Evolutionary conservation across 768 basidiomycete genomes (phyloP), one percentile per base, ranked within the genome.

Genomic region (Tricholoma saponaceum): DNA sequence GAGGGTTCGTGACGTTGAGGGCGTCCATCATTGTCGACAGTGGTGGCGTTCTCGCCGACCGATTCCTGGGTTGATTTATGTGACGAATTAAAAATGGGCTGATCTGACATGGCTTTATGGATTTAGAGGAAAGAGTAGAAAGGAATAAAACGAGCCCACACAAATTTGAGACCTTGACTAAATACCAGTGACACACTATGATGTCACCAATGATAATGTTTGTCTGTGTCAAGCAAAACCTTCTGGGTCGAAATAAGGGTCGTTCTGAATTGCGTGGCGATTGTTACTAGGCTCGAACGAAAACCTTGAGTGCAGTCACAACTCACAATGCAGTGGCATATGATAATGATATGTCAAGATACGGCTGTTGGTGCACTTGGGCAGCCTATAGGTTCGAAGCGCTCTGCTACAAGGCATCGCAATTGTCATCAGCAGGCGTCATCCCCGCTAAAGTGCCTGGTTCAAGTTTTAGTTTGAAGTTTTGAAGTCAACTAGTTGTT

Each of bases 121-220:
- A 23, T 16, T 32, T 37, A 14, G 22, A 53, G 33, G 33, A 22
- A 22, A 8, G 9, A n/a, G 32, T 5, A n/a, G 18, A 8, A 25
- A 7, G 16, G 16, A 23, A 32, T 8, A 16, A 37, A 16, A 37
- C 35, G 33, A 14, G 33, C 13, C 4, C 16, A 12, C 41, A 25
- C 22, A 44, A 7, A 41, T 54, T 18, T 54, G 41, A 54, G 23
- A 54, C 53, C 53, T 28, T 22, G 16, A 13, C 44, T 54, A 54
- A 44, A 44, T 54, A 54, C 26, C 37, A 28, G 5, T 54, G 26
- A 28, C 26, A 32, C 53, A 43, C 26, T n/a, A 54, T 54, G 53
- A 54, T 50, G 47, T 50, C 47, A 50, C 47, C 8, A 9, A 18
- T 1, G 1, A 22, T 9, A 22, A 10, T 43, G 41, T 43, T 43